These are phyloP conservation scores for Echites panduratus DNA, from an alignment of 257 asterid genomes.

Conservation along the genomic window DNA sequence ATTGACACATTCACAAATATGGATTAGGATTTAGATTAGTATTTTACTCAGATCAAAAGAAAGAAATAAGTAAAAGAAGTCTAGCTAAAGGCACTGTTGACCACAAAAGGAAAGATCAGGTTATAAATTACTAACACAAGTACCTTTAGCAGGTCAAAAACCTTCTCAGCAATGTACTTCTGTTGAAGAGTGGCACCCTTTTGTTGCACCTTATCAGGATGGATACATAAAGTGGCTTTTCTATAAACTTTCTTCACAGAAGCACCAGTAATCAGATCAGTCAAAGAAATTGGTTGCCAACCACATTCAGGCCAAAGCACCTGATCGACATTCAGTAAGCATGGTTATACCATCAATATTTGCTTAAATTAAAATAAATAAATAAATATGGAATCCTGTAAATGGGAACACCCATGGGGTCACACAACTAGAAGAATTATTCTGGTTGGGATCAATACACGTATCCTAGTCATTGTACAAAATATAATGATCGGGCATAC, in stretches of 20 bases:
- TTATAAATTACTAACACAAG: background rate
- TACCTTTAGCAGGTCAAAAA: conserved; percentile 98
- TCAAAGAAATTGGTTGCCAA: conserved; percentile 97
- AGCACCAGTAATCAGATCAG: conserved; percentile 89
- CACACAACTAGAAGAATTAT: conserved; percentile 2
- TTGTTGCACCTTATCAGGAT: conserved; percentile 99
- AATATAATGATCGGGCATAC: background rate
- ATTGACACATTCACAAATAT: background rate
- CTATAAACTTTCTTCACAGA: conserved; percentile 83
- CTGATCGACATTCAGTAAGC: conserved; percentile 30
- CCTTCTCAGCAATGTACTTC: conserved; percentile 97
- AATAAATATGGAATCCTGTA: background rate
- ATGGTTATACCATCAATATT: conserved; percentile 1
- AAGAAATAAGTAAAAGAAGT: background rate
- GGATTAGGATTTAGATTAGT: background rate
- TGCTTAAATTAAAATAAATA: background rate
- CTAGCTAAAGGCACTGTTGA: background rate
- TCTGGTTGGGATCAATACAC: background rate
- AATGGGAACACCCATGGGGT: background rate
- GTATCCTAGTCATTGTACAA: background rate
- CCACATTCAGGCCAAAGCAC: conserved; percentile 99
- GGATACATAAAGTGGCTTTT: conserved; percentile 97
- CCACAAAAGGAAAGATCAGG: background rate
- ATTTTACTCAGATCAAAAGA: background rate
- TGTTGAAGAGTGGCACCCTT: conserved; percentile 97